These are phyloP conservation scores for Xylariaceae sp. DNA, from an alignment of 2,329 filamentous ascomycete species.

Conservation along the genomic window DNA sequence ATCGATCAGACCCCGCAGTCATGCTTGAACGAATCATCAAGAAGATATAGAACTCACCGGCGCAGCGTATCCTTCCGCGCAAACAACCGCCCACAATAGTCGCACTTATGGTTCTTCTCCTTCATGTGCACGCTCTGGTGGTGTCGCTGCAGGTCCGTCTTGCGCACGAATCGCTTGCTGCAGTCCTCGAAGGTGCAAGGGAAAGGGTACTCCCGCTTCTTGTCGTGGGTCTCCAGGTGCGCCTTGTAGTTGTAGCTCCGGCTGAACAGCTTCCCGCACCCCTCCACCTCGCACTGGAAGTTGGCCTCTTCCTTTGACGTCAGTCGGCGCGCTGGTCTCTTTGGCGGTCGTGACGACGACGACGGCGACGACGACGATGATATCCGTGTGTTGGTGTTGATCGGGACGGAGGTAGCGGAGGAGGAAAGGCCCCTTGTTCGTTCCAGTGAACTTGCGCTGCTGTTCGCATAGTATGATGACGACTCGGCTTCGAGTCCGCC, in stretches of 20 bases:
- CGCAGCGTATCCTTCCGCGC: conserved; percentile 76
- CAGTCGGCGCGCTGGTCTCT: conserved; percentile 42
- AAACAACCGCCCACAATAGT: conserved; percentile 65
- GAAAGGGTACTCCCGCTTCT: conserved; percentile 64
- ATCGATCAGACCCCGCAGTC: not conserved
- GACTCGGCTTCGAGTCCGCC: conserved; percentile 32
- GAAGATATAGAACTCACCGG: conserved; percentile 51
- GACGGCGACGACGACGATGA: not conserved
- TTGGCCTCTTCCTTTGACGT: conserved; percentile 65
- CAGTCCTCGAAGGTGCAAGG: conserved; percentile 61
- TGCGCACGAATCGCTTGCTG: conserved; percentile 71
- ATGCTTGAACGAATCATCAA: not conserved
- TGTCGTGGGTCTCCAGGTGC: conserved; percentile 79
- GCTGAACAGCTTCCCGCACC: conserved; percentile 75
- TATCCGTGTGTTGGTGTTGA: no score
- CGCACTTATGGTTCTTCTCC: conserved; percentile 62
- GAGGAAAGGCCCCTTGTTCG: conserved; percentile 18
- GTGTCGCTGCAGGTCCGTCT: conserved; percentile 66
- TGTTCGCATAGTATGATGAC: conserved; percentile 25
- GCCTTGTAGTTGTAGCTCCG: conserved; percentile 82
- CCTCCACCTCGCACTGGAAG: conserved; percentile 60
- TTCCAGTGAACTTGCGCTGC: conserved; percentile 23
- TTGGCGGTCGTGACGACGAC: conserved; percentile 30
- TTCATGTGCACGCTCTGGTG: conserved; percentile 67
- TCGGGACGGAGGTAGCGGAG: no score